Evolutionary conservation across 768 basidiomycete genomes (phyloP), one percentile per base, ranked within the genome.

Genomic region (Boletus rubroflammeus): DNA sequence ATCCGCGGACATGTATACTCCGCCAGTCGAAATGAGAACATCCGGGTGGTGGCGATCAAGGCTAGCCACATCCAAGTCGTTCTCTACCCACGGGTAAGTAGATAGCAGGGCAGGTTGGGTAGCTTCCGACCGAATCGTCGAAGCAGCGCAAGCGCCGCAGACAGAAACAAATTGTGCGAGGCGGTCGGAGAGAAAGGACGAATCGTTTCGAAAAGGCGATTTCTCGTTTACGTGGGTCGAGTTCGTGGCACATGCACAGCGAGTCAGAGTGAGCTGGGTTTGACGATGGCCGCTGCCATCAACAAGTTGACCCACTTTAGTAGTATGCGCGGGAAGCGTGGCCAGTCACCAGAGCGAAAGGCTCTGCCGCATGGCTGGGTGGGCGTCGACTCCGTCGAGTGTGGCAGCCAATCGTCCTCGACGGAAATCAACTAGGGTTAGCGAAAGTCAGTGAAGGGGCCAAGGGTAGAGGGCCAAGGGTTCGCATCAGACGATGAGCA

Each of bases 391-490:
- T 36, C 46, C 41, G 46, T 21, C 25, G 15, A 23, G 17, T 36
- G 62, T 65, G 64, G 64, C 62, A 65, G 63, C 60, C 56, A 56
- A 60, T 65, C 13, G 17, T n/a, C 15, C 15, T 21, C 46, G 23
- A 38, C 51, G 36, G 55, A 23, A 14, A 32, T 26, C 26, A 6
- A 5, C 28, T 8, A 31, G 29, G 44, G 28, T 15, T 35, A 28
- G 2, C 13, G n/a, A 38, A 28, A 10, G 9, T n/a, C 9, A 25
- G 50, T 56, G 39, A 3, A 11, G 15, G 48, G 50, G 51, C 17
- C 29, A 0, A 56, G 54, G 61, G 60, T 25, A 3, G 42, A 54
- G 56, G 64, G 55, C 40, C 29, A 42, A 64, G 64, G 64, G 65
- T 50, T 53, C 38, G 35, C 15, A n/a, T 43, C 38, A 29, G 32